Evolutionary conservation across 139 green algal genomes (phyloP).

Genomic region (Haematococcus lacustris): DNA sequence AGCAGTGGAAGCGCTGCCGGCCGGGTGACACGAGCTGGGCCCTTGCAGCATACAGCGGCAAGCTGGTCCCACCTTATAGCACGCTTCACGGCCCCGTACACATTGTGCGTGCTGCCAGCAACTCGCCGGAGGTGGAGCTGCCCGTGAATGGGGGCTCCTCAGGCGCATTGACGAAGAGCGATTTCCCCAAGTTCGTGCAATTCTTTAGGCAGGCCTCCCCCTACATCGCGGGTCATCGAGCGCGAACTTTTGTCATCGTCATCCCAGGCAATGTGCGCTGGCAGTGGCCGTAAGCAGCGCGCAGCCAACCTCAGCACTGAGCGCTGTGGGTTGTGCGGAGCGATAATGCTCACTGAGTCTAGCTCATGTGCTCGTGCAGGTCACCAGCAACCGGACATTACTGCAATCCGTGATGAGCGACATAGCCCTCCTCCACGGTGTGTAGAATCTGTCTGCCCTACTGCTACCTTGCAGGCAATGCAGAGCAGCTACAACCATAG

Average conservation of each 20-base stretch:
- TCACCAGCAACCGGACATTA: conserved; percentile 31
- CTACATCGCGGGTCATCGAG: conserved; percentile 85
- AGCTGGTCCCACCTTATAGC: not conserved
- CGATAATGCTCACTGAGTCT: no score
- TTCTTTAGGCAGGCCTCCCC: conserved; percentile 76
- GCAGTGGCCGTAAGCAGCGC: not conserved
- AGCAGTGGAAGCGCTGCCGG: no score
- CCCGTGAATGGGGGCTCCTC: not conserved
- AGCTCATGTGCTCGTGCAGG: conserved; percentile 28
- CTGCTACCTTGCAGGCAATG: no score
- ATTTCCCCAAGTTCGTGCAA: conserved; percentile 57
- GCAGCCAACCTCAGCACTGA: no score
- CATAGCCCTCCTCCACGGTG: conserved; percentile 83
- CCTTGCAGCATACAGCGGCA: no score
- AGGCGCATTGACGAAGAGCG: conserved; percentile 17
- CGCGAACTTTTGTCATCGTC: conserved; percentile 82
- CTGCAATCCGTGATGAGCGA: conserved; percentile 66
- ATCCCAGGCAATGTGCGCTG: conserved; percentile 75
- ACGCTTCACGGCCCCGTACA: not conserved
- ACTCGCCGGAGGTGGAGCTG: not conserved
- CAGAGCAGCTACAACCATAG: no score
- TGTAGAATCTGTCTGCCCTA: no score
- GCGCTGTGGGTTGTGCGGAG: no score
- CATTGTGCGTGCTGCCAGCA: not conserved
- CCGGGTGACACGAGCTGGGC: no score